Conservation (phyloP, 345 rosid species). For the Gossypium thurberi region DNA sequence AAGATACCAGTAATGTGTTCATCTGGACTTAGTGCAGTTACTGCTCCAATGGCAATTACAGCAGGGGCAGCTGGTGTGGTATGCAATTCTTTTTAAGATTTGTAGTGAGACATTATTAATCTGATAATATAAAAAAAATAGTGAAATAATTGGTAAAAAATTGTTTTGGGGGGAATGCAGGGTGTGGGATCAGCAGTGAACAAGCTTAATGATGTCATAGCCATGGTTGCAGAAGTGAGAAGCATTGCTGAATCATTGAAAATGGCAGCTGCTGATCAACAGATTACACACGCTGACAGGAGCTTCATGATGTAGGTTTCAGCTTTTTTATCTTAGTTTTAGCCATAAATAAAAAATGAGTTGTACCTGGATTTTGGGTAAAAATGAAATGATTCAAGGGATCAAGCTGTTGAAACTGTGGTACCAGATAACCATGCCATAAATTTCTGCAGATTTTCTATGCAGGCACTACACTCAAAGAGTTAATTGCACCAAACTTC, state of each 20-base stretch:
- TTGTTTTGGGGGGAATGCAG: slow-evolving; percentile 17
- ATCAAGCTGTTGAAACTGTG: too few relatives aligned
- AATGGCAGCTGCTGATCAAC: slow-evolving; percentile 14
- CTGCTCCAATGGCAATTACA: slow-evolving; percentile 65
- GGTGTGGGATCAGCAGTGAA: slow-evolving; percentile 58
- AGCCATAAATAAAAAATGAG: neutral
- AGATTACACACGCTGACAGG: slow-evolving; percentile 2
- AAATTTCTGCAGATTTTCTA: neutral
- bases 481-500: too few relatives aligned
- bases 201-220: slow-evolving; percentile 52
- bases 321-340: neutral
- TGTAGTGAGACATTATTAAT: too few relatives aligned
- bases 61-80: slow-evolving; percentile 69
- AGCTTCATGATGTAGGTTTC: slow-evolving; percentile 14
- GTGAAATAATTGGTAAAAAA: neutral
- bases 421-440: too few relatives aligned
- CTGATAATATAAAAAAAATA: too few relatives aligned
- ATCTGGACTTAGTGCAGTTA: slow-evolving; percentile 56
- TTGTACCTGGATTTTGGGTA: too few relatives aligned
- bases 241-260: slow-evolving; percentile 40
- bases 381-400: too few relatives aligned
- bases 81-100: slow-evolving; percentile 11
- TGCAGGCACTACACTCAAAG: neutral
- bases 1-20: slow-evolving; percentile 57
- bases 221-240: slow-evolving; percentile 59